A percentile compares a stretch with the other conserved stretches of the same genome.
Evolutionary conservation across 805 yeast species (phyloP).

Genomic region (Priceomyces carsonii): DNA sequence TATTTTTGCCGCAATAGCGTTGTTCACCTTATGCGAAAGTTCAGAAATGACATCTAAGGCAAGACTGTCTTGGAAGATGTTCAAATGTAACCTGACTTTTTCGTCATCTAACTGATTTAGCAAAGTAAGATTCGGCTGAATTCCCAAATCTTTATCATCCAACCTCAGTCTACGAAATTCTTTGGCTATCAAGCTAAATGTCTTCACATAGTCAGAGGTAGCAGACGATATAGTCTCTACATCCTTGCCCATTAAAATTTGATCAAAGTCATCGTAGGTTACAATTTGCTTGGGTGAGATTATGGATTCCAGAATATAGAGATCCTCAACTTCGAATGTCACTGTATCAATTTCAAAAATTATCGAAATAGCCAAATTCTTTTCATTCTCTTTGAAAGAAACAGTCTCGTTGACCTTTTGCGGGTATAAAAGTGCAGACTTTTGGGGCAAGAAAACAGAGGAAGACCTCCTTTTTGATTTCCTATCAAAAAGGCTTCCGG

Average conservation of each 20-base stretch:
- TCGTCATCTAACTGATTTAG: constrained; percentile 87
- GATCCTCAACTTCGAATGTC: constrained; percentile 69
- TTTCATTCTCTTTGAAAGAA: constrained; percentile 61
- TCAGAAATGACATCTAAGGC: constrained; percentile 69
- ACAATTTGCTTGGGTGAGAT: constrained; percentile 64
- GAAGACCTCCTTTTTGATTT: constrained; percentile 89
- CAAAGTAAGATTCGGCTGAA: constrained; percentile 57
- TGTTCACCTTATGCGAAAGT: constrained; percentile 75
- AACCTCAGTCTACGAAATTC: constrained; percentile 72
- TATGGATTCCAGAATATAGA: constrained; percentile 73
- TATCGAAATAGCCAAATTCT: constrained; percentile 71
- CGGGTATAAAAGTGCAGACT: constrained; percentile 68
- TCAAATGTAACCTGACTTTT: constrained; percentile 66
- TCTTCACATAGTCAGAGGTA: constrained; percentile 63
- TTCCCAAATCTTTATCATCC: constrained; percentile 48
- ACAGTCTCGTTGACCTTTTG: constrained; percentile 56
- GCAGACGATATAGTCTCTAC: constrained; percentile 46
- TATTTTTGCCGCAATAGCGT: constrained; percentile 79
- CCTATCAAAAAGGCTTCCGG: constrained; percentile 77
- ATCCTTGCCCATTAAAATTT: constrained; percentile 38
- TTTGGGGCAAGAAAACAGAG: constrained; percentile 85
- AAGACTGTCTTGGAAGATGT: constrained; percentile 63
- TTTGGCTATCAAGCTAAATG: constrained; percentile 62
- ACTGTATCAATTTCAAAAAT: constrained; percentile 76
- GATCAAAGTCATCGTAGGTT: constrained; percentile 55